Evolutionary conservation across 352 stramenopile genomes (phyloP).

Genomic region (Globisporangium uncinulatum): DNA sequence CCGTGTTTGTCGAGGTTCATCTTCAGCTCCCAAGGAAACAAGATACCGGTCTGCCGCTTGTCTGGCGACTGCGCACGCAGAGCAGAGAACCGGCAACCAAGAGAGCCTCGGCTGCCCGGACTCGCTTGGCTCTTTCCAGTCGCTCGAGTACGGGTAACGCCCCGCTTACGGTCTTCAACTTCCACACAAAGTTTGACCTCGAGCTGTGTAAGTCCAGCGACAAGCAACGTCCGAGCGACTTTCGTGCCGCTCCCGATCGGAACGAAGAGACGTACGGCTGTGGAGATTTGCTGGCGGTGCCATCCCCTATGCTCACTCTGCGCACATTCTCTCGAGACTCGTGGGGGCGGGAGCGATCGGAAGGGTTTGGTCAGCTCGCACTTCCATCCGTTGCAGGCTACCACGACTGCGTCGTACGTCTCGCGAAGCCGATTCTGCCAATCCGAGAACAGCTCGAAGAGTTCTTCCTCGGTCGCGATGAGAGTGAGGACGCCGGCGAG

Average conservation of each 20-base stretch:
- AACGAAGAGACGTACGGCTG: not conserved
- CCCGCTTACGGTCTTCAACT: constrained; percentile 7
- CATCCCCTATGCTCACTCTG: constrained; percentile 19
- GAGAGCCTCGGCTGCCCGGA: not conserved
- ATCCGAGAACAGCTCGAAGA: constrained; percentile 51
- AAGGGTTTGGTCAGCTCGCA: constrained; percentile 33
- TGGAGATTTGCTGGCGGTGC: not conserved
- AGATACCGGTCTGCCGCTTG: not conserved
- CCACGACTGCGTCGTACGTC: constrained; percentile 27
- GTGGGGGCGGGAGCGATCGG: constrained; percentile 32
- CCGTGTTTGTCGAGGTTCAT: constrained; percentile 9
- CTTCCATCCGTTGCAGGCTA: constrained; percentile 21
- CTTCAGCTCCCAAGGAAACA: constrained; percentile 3
- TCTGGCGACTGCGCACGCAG: not conserved
- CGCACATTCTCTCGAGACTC: constrained; percentile 40
- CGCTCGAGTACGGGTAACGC: not conserved
- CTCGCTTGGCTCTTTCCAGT: not conserved
- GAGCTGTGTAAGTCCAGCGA: constrained; percentile 4
- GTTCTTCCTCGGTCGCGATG: constrained; percentile 47
- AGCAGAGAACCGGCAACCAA: not conserved
- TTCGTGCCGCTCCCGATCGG: not conserved
- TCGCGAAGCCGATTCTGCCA: constrained; percentile 28
- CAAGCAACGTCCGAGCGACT: not conserved
- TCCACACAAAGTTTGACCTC: constrained; percentile 15
- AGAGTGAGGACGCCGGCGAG: constrained; percentile 6